A percentile compares a stretch with the other conserved stretches of the same genome.
Conservation (phyloP, 306 rosid genomes). For the Prunus dulcis region DNA sequence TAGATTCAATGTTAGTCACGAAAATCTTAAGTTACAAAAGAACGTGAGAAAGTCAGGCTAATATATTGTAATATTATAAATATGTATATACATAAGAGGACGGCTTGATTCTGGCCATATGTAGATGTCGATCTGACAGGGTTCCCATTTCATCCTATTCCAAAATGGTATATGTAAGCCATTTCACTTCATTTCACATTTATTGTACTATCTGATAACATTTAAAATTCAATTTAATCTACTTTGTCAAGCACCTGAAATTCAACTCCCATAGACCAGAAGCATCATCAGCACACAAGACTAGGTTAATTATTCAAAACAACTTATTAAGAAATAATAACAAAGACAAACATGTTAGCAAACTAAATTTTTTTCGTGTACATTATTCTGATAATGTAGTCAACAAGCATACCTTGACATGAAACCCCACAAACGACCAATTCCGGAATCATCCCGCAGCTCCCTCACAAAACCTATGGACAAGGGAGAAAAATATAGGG, state of each 20-base stretch:
- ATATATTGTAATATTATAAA: neutral
- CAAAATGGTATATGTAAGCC: neutral
- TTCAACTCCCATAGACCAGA: neutral
- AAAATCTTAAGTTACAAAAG: neutral
- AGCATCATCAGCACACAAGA: neutral
- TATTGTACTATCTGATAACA: neutral
- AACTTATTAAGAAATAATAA: neutral
- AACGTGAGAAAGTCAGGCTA: neutral
- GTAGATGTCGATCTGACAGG: neutral
- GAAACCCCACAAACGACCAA: slow-evolving; percentile 82
- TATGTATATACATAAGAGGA: neutral
- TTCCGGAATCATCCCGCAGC: slow-evolving; percentile 86
- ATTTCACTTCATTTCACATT: neutral
- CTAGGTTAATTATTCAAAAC: neutral
- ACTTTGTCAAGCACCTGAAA: neutral
- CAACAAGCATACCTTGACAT: slow-evolving; percentile 61
- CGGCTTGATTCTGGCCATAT: neutral
- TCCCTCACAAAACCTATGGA: slow-evolving; percentile 55
- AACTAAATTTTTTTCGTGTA: neutral
- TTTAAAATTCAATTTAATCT: neutral
- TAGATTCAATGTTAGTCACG: neutral
- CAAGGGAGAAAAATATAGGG: slow-evolving; percentile 19
- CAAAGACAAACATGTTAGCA: neutral
- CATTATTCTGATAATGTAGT: neutral
- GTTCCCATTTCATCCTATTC: neutral